Conservation (phyloP, 202 grass and related monocot genomes). For the Dendrocalamus latiflorus region DNA sequence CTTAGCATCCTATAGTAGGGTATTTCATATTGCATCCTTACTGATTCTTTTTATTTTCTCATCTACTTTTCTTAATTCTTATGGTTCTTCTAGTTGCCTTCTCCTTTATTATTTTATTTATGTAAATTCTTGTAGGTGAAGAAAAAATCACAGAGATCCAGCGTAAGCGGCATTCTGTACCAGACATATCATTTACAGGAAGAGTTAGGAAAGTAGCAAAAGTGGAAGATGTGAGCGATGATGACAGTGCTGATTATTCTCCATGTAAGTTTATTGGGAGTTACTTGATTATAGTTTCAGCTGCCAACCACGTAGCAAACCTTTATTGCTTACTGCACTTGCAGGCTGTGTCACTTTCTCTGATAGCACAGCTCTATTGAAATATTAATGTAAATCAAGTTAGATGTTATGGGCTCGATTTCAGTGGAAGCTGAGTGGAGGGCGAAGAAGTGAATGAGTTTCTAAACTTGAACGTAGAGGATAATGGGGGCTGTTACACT, state of each 20-base stretch:
- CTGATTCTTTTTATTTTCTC: no score
- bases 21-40: no score
- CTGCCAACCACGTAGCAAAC: conserved; percentile 6
- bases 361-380: conserved; percentile 1
- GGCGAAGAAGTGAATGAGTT: no score
- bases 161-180: conserved; percentile 75
- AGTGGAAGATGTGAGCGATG: conserved; percentile 68
- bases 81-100: no score
- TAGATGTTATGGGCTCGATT: background rate
- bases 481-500: background rate
- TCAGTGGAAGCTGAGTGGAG: background rate
- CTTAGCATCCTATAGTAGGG: no score
- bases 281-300: conserved; percentile 4
- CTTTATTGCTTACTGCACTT: conserved; percentile 13
- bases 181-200: conserved; percentile 82
- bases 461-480: background rate
- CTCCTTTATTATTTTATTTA: conserved; percentile 19
- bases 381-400: conserved; percentile 12
- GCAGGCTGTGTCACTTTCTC: background rate
- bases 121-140: conserved; percentile 50
- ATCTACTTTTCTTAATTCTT: no score
- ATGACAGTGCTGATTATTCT: conserved; percentile 82
- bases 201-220: conserved; percentile 85
- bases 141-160: conserved; percentile 68
- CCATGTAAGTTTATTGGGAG: conserved; percentile 59